Base-by-base conservation (phyloP, 192 early-diverging fungal species). In the Mortierella alpina region DNA sequence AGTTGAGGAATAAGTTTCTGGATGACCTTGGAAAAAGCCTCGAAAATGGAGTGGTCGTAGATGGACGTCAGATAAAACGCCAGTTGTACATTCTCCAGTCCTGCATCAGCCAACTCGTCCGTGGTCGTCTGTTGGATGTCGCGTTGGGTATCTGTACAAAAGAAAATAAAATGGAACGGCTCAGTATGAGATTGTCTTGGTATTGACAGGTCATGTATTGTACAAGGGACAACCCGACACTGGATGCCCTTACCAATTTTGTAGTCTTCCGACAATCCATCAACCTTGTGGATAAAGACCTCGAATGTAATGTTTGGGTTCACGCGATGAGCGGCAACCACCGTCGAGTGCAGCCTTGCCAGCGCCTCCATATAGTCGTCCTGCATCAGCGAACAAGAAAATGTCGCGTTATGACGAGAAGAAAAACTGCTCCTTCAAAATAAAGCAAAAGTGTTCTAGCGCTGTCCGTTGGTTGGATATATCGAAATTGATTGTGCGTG, bases 231-330 rank as follows among this genome's bases (percentile, higher is more conserved):
- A 51, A 47, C 11, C 44, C 46, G 42, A 5, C 44, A 17, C 46
- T 11, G 22, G 18, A 20, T 42, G 5, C 1, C 12, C 79, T 42
- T 82, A 94, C 93, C 95, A 86, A 95, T 92, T 88, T 97, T 96
- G 83, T 94, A 93, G 70, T 99, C 97, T 72, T 98, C 96, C 0
- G 93, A 94, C 52, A 99, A 85, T 41, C 96, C 96, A 71, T 99
- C 97, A 4, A 97, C 93, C 86, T 99, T 99, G 87, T 99, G 95
- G 59, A 99, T 92, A 63, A 99, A 93, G 8, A 99, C 92, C 76
- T 98, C 96, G 82, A 96, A 96, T 0, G 92, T 90, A 10, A 99
- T 92, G 65, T 89, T 86, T 60, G 90, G 88, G 74, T 98, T 99
- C 45, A 92, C 88, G 60, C 88, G 82, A 73, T 94, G 91, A 7